These are phyloP conservation scores for Brassica juncea DNA, from an alignment of 345 rosid species.

Conservation along the genomic window DNA sequence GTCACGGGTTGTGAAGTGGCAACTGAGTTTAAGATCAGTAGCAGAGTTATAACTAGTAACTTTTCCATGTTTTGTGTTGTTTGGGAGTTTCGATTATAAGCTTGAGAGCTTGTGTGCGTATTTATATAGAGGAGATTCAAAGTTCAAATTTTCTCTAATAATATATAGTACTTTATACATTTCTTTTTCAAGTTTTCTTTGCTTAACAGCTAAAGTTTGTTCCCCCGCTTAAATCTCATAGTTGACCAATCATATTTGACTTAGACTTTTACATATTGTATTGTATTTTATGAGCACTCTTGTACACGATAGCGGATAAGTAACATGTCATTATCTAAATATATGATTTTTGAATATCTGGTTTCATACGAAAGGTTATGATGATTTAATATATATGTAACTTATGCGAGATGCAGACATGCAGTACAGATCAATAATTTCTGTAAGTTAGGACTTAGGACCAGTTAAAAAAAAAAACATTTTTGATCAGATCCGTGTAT, in stretches of 20 bases:
- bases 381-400: neutral
- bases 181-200: neutral
- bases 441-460: neutral
- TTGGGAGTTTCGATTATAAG: neutral
- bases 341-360: neutral
- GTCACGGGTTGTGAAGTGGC: conserved; percentile 28
- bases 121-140: neutral
- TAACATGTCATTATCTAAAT: neutral
- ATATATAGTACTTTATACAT: neutral
- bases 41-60: neutral
- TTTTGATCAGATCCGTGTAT: neutral
- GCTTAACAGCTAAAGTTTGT: neutral
- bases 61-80: conserved; percentile 1
- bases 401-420: neutral
- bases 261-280: neutral
- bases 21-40: conserved; percentile 1
- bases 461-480: neutral
- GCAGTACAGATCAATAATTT: neutral
- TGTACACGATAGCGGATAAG: neutral
- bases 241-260: neutral
- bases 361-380: neutral
- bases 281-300: neutral
- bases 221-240: neutral
- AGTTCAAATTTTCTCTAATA: neutral
- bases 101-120: neutral